Base-by-base conservation (phyloP, 495 filamentous ascomycete species). In the Lophiotrema nucula region DNA sequence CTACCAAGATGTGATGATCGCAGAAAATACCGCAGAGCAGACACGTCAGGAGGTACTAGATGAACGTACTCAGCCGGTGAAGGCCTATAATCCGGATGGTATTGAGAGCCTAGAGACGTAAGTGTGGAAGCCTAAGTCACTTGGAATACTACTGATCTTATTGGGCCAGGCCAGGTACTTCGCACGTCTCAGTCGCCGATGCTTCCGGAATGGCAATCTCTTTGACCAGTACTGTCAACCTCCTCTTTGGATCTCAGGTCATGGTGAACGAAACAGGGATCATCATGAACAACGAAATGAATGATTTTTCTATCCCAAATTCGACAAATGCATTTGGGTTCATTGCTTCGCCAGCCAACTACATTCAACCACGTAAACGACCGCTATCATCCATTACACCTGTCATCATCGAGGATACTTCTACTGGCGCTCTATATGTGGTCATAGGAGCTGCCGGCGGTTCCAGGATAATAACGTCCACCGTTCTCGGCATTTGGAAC, bases 251-350 rank as follows among this genome's bases (percentile, higher is more conserved):
- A 19, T 84, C 82, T 37, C 73, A 80, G 22, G 59, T 95, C 31
- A 82, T 95, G 74, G 83, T 89, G 0, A 88, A 89, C 0, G 83
- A 89, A 64, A 92, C 88, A 0, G 84, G 84, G 23, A 80, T 96
- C 48, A 87, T 95, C 42, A 85, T 91, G 83, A 96, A 96, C 70
- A 83, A 95, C 66, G 88, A 95, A 69, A 95, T 95, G 90, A 87
- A 95, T 67, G 80, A 82, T 52, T 90, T 92, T 74, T 86, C 81
- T 13, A 88, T 90, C 48, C 90, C 90, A 1, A 80, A 80, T 11
- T 67, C 72, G n/a, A n/a, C n/a, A n/a, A n/a, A n/a, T n/a, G n/a
- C n/a, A n/a, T n/a, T n/a, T n/a, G n/a, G n/a, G n/a, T n/a, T n/a
- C n/a, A n/a, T 84, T 23, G 90, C 89, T 10, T 89, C 87, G 0